A percentile compares a stretch with the other conserved stretches of the same genome.
phyloP scores from a whole-genome alignment of 768 basidiomycete genomes.

The Mycena kentingensis region DNA sequence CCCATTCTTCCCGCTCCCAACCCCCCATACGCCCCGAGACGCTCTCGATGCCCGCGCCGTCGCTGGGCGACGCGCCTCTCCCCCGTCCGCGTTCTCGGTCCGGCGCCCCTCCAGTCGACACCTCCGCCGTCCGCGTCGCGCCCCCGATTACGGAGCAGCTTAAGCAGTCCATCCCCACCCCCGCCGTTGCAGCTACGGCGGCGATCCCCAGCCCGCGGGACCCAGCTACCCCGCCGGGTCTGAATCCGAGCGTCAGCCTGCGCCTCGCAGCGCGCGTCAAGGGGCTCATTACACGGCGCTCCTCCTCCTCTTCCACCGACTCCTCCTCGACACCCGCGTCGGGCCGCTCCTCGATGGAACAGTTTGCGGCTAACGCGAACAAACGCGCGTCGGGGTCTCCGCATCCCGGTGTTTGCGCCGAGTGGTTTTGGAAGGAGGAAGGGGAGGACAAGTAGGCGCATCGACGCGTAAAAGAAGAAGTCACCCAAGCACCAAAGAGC shows the following conservation, averaged over 20 bases:
- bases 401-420: not conserved
- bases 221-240: not conserved
- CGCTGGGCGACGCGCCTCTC: not conserved
- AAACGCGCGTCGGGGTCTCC: not conserved
- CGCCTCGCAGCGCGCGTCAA: not conserved
- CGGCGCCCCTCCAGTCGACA: conserved; percentile 1
- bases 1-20: not conserved
- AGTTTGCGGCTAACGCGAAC: not conserved
- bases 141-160: not conserved
- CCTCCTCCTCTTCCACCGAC: not conserved
- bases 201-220: not conserved
- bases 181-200: not conserved
- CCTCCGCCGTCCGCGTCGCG: not conserved
- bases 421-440: conserved; percentile 1
- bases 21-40: not conserved
- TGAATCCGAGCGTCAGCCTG: not conserved
- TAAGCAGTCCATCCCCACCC: not conserved
- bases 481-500: no score
- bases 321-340: not conserved
- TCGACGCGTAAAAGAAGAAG: no score
- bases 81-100: not conserved
- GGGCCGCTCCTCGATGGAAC: not conserved
- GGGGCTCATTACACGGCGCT: not conserved
- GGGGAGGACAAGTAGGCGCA: not conserved
- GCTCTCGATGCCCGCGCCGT: not conserved